Evolutionary conservation across 116 monocot species (phyloP).

Genomic region (Zostera marina): DNA sequence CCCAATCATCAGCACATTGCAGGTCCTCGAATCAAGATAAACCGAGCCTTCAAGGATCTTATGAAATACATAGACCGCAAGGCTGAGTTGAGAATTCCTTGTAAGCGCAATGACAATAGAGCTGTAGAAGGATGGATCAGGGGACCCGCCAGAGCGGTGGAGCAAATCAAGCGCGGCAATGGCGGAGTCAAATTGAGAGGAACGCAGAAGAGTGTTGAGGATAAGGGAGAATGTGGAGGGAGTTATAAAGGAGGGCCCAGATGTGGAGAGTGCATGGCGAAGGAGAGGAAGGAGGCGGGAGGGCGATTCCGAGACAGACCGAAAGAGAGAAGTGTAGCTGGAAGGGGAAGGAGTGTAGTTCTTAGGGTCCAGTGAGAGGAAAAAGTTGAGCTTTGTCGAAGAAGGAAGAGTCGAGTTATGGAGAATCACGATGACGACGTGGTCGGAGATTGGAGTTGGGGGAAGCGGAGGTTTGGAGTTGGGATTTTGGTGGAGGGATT

Average conservation of each 20-base stretch:
- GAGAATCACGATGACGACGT: background rate
- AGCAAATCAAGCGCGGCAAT: slow-evolving; percentile 25
- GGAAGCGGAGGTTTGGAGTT: background rate
- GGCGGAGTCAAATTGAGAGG: slow-evolving; percentile 26
- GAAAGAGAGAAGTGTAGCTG: background rate
- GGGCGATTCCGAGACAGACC: background rate
- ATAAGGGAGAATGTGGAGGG: background rate
- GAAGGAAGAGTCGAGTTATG: background rate
- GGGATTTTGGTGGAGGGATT: background rate
- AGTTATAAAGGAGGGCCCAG: background rate
- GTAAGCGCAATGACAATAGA: slow-evolving; percentile 42
- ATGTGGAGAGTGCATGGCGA: background rate
- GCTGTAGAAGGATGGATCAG: slow-evolving; percentile 19
- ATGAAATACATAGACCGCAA: slow-evolving; percentile 35
- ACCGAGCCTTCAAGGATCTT: slow-evolving; percentile 9
- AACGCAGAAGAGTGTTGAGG: background rate
- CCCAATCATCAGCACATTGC: slow-evolving; percentile 27
- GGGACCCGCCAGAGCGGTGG: background rate
- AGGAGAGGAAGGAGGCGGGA: slow-evolving; percentile 2
- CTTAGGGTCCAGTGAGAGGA: background rate
- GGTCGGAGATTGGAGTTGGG: background rate
- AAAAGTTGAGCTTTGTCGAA: background rate
- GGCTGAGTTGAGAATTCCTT: slow-evolving; percentile 19
- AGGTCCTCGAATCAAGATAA: slow-evolving; percentile 6
- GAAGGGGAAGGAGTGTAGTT: background rate